These are phyloP conservation scores for Alternaria sp. DNA, from an alignment of 2,329 filamentous ascomycete species.

Conservation along the genomic window DNA sequence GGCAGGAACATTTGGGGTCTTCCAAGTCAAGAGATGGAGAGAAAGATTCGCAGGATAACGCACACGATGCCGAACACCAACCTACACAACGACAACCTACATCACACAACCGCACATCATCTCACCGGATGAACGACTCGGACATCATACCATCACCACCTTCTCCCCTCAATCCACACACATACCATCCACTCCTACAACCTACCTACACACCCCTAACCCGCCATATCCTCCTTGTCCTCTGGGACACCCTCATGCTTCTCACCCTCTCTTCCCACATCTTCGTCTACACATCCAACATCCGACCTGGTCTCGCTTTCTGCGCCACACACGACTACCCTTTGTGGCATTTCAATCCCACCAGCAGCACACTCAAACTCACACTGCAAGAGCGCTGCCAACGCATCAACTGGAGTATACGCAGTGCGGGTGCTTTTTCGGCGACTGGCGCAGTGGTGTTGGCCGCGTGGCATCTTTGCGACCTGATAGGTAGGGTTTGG, in stretches of 20 bases:
- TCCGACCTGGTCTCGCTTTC: background rate
- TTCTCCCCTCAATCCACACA: background rate
- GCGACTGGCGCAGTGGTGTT: slow-evolving; percentile 8
- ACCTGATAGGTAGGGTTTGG: background rate
- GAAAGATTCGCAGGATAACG: background rate
- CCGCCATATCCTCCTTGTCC: background rate
- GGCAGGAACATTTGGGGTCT: background rate
- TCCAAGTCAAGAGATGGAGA: background rate
- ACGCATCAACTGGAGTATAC: slow-evolving; percentile 12
- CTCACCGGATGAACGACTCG: background rate
- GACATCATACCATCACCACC: background rate
- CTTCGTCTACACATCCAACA: background rate
- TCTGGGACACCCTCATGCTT: background rate
- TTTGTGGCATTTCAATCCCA: background rate
- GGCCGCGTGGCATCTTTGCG: slow-evolving; percentile 4
- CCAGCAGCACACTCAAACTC: background rate
- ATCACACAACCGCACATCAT: background rate
- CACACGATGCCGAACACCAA: background rate
- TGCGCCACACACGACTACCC: background rate
- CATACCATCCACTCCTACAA: background rate
- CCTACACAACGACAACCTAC: background rate
- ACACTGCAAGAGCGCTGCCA: slow-evolving; percentile 5
- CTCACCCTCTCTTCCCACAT: background rate
- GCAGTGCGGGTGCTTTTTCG: slow-evolving; percentile 9
- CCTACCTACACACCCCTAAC: background rate